Percentiles rank a stretch among this genome's conserved stretches.
These are phyloP conservation scores for Castanopsis chinensis DNA, from an alignment of 306 rosid species.

Conservation along the genomic window DNA sequence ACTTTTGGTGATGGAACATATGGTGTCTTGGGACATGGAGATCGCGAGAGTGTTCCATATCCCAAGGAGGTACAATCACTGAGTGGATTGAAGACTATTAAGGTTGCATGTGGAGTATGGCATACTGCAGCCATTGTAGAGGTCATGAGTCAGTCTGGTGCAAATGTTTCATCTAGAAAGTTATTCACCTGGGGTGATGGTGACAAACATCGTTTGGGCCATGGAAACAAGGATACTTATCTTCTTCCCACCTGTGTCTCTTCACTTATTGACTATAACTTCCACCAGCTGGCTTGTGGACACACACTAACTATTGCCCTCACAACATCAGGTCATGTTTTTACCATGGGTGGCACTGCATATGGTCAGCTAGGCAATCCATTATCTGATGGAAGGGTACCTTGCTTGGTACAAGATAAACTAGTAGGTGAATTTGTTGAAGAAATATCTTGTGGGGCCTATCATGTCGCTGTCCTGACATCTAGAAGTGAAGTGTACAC, in stretches of 20 bases:
- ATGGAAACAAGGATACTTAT: constrained; percentile 69
- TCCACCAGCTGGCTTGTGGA: constrained; percentile 89
- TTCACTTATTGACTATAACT: constrained; percentile 75
- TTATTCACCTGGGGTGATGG: constrained; percentile 99
- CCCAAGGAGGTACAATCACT: constrained; percentile 78
- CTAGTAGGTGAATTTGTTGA: constrained; percentile 87
- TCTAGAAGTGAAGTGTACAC: constrained; percentile 93
- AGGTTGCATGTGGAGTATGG: constrained; percentile 97
- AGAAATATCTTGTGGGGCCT: constrained; percentile 82
- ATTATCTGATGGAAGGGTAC: constrained; percentile 67
- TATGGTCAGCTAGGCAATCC: constrained; percentile 93
- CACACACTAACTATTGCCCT: constrained; percentile 80
- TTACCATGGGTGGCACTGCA: constrained; percentile 72
- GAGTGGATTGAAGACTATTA: constrained; percentile 66
- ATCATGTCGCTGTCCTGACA: constrained; percentile 81
- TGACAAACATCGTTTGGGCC: constrained; percentile 84
- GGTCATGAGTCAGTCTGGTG: constrained; percentile 48
- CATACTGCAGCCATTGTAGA: constrained; percentile 97
- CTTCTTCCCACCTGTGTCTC: constrained; percentile 86
- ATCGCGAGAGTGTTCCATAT: constrained; percentile 54
- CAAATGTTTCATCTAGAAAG: constrained; percentile 50
- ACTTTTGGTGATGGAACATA: constrained; percentile 94
- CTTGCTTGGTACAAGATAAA: constrained; percentile 74
- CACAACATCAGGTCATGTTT: constrained; percentile 88
- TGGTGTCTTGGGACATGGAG: constrained; percentile 95